Conservation (phyloP, 176 grass and related monocot genomes). For the Coix lacrymajobi region DNA sequence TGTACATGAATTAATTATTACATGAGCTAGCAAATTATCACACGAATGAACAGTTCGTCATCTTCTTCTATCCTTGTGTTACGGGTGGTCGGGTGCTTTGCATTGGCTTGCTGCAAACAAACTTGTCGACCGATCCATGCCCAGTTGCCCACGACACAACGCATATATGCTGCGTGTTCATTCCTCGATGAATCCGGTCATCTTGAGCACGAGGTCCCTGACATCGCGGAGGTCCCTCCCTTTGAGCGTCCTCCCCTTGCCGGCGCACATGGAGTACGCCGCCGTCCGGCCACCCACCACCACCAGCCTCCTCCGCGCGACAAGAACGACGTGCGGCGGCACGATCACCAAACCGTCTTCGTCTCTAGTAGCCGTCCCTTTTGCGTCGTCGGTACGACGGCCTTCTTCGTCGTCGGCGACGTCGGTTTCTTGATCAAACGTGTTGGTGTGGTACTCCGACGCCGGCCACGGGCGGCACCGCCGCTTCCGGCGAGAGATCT, state of each 20-base stretch:
- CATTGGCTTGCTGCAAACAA: neutral
- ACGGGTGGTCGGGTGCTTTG: neutral
- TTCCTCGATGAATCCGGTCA: conserved; percentile 85
- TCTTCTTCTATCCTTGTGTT: neutral
- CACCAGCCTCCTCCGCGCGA: conserved; percentile 3
- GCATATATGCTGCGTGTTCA: neutral
- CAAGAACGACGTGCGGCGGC: conserved; percentile 50
- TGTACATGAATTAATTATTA: neutral
- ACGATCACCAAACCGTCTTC: neutral
- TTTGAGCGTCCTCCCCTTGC: conserved; percentile 83
- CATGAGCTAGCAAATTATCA: conserved; percentile 3
- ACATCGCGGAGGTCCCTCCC: conserved; percentile 57
- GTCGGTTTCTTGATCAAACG: neutral
- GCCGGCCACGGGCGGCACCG: conserved; percentile 44
- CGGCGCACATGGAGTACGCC: conserved; percentile 60
- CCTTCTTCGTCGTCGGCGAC: neutral
- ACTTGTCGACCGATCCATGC: neutral
- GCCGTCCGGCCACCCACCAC: conserved; percentile 11
- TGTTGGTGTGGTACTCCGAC: neutral
- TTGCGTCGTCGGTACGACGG: neutral
- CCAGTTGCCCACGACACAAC: too few species aligned
- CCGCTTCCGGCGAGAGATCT: conserved; percentile 32
- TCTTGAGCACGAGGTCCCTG: conserved; percentile 54
- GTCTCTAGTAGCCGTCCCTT: neutral
- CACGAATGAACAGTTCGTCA: neutral